These are phyloP conservation scores for Fonsecaea monophora DNA, from an alignment of 2,329 filamentous ascomycete species.

Conservation along the genomic window DNA sequence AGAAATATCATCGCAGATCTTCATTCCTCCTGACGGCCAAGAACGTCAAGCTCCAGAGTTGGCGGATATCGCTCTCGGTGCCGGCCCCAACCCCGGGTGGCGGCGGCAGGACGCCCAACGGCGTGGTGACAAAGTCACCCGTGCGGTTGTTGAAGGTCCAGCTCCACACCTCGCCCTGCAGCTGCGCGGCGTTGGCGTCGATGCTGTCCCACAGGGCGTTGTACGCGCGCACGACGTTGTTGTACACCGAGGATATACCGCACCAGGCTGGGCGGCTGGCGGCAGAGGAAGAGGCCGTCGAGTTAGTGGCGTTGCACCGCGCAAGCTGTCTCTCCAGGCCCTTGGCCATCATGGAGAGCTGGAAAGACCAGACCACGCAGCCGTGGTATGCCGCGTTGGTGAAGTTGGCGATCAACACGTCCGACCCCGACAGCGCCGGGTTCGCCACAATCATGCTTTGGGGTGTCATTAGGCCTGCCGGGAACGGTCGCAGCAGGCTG, in stretches of 20 bases:
- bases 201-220: constrained; percentile 68
- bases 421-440: constrained; percentile 61
- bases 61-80: constrained; percentile 60
- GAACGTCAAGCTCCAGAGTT: constrained; percentile 66
- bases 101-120: constrained; percentile 60
- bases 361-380: constrained; percentile 71
- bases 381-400: constrained; percentile 68
- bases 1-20: constrained; percentile 2
- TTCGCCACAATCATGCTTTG: constrained; percentile 67
- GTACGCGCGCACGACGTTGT: constrained; percentile 60
- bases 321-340: constrained; percentile 65
- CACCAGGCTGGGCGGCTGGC: constrained; percentile 58
- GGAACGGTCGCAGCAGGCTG: constrained; percentile 64
- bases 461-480: constrained; percentile 63
- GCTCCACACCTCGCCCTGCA: constrained; percentile 68
- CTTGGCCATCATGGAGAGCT: constrained; percentile 68
- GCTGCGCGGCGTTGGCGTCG: constrained; percentile 59
- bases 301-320: constrained; percentile 52
- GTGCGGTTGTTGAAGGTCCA: constrained; percentile 59
- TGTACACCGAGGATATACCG: constrained; percentile 50
- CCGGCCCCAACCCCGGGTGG: constrained; percentile 52
- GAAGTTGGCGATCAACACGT: constrained; percentile 59
- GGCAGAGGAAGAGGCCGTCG: constrained; percentile 5
- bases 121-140: constrained; percentile 57
- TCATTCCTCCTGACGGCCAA: constrained; percentile 58